phyloP scores from a whole-genome alignment of 441 rosid species.

The Capsella rubella region DNA sequence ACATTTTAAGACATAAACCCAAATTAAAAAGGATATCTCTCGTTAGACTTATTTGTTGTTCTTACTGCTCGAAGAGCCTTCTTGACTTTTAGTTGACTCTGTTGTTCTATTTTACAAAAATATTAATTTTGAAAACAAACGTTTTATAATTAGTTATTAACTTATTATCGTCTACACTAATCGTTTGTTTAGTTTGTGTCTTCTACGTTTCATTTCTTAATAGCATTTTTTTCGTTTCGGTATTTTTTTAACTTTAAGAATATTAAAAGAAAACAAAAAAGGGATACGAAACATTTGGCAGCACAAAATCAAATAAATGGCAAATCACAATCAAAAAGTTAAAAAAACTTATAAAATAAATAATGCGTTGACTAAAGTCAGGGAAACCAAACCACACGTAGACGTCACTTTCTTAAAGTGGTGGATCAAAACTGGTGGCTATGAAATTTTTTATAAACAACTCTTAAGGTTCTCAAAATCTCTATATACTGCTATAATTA shows the following conservation, averaged over 20 bases:
- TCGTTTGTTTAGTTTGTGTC: not conserved
- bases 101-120: too few relatives aligned
- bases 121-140: too few relatives aligned
- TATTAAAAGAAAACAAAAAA: not conserved
- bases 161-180: not conserved
- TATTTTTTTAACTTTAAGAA: too few relatives aligned
- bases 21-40: conserved; percentile 8
- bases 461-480: not conserved
- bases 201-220: not conserved
- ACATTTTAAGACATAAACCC: not conserved
- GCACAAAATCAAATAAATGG: not conserved
- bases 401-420: conserved; percentile 26
- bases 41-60: not conserved
- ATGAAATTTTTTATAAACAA: not conserved
- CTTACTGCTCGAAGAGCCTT: conserved; percentile 3
- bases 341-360: not conserved
- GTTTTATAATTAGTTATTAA: not conserved
- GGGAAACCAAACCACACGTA: not conserved
- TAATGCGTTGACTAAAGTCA: conserved; percentile 1
- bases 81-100: not conserved
- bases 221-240: not conserved
- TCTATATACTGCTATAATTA: not conserved
- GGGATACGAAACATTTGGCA: not conserved
- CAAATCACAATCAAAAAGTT: not conserved
- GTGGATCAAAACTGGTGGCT: conserved; percentile 39